These are phyloP conservation scores for Rhodamnia argentea DNA, from an alignment of 345 rosid genomes.

Conservation along the genomic window DNA sequence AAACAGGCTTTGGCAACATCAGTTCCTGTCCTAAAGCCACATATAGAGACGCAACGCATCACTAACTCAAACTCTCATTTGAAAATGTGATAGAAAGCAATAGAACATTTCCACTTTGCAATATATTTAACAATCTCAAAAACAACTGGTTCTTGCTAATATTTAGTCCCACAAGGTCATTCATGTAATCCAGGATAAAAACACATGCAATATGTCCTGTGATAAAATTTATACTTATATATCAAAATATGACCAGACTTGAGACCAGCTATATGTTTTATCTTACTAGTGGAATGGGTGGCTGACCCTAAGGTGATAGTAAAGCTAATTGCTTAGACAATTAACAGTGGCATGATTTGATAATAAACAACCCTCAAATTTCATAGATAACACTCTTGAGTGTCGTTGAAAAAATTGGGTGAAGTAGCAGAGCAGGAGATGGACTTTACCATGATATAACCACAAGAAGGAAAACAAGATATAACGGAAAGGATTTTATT, in stretches of 20 bases:
- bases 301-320: background rate
- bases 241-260: background rate
- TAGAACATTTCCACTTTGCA: background rate
- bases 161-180: background rate
- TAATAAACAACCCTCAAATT: background rate
- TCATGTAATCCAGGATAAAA: background rate
- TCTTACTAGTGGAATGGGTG: background rate
- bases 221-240: background rate
- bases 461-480: background rate
- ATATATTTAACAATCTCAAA: background rate
- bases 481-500: background rate
- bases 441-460: background rate
- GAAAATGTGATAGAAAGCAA: background rate
- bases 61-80: background rate
- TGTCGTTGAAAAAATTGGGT: too few species aligned
- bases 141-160: background rate
- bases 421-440: background rate
- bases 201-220: background rate
- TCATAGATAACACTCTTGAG: background rate
- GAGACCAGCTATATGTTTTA: background rate
- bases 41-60: background rate
- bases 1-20: constrained; percentile 17
- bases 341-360: background rate
- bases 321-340: background rate
- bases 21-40: constrained; percentile 30